Evolutionary conservation across 495 filamentous ascomycete genomes (phyloP).

Genomic region (Annulohypoxylon maeteangense): DNA sequence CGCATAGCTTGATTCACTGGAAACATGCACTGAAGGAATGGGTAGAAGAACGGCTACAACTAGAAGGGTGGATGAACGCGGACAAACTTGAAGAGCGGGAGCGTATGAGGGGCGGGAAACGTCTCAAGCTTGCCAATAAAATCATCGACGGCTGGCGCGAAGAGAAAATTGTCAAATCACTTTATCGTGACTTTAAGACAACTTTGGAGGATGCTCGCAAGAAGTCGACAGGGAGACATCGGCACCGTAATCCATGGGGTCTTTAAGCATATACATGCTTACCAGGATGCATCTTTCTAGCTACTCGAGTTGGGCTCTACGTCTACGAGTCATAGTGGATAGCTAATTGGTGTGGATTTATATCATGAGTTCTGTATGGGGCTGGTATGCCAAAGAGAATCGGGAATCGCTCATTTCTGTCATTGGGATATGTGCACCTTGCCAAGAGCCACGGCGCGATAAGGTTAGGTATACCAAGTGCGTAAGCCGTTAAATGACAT

Average conservation of each 20-base stretch:
- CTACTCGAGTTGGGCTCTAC: not conserved
- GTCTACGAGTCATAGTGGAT: not conserved
- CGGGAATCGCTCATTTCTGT: not conserved
- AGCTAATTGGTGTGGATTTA: not conserved
- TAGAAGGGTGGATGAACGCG: slow-evolving; percentile 60
- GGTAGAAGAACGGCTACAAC: slow-evolving; percentile 69
- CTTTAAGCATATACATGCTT: not conserved
- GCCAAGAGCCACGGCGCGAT: slow-evolving; percentile 4
- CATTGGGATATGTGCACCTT: not conserved
- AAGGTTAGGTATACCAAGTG: not conserved
- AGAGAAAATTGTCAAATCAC: slow-evolving; percentile 34
- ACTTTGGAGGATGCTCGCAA: slow-evolving; percentile 51
- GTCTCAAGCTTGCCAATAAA: slow-evolving; percentile 62
- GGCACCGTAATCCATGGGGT: not conserved
- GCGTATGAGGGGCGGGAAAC: slow-evolving; percentile 60
- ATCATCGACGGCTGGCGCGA: slow-evolving; percentile 53
- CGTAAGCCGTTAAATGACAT: not conserved
- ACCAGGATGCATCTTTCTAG: not conserved
- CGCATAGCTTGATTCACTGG: slow-evolving; percentile 80
- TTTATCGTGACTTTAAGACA: slow-evolving; percentile 53
- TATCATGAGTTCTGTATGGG: not conserved
- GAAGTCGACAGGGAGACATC: slow-evolving; percentile 35
- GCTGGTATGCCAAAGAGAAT: not conserved
- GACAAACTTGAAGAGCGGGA: slow-evolving; percentile 56
- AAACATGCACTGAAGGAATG: slow-evolving; percentile 75